Conservation (phyloP, 345 rosid species). For the Garcia nutans region DNA sequence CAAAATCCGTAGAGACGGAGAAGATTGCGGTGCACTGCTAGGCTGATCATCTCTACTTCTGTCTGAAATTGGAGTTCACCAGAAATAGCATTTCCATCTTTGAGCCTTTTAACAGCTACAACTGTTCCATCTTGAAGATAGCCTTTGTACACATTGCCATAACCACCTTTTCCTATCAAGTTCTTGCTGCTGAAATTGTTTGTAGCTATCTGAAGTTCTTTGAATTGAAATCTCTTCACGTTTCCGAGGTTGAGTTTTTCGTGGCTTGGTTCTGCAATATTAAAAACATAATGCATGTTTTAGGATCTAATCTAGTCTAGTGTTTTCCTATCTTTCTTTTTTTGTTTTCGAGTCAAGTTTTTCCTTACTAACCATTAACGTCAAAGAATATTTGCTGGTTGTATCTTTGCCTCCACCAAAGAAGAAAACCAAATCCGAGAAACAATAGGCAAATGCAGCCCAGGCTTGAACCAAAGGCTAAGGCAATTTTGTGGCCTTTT, state of each 20-base stretch:
- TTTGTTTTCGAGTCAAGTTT: background rate
- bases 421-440: slow-evolving; percentile 59
- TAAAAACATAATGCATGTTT: background rate
- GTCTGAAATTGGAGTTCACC: slow-evolving; percentile 89
- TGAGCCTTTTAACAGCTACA: slow-evolving; percentile 82
- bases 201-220: slow-evolving; percentile 81
- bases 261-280: slow-evolving; percentile 54
- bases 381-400: slow-evolving; percentile 91
- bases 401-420: slow-evolving; percentile 78
- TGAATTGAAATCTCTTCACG: slow-evolving; percentile 78
- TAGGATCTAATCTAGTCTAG: background rate
- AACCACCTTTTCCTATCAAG: slow-evolving; percentile 87
- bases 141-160: slow-evolving; percentile 91
- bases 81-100: slow-evolving; percentile 62
- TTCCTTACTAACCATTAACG: slow-evolving; percentile 58
- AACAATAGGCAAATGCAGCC: slow-evolving; percentile 63
- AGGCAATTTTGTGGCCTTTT: slow-evolving; percentile 57
- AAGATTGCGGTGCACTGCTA: slow-evolving; percentile 87
- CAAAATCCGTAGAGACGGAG: slow-evolving; percentile 82
- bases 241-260: slow-evolving; percentile 81
- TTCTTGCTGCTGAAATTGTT: slow-evolving; percentile 88
- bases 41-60: slow-evolving; percentile 92
- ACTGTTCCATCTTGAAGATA: slow-evolving; percentile 68
- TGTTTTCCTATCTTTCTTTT: background rate
- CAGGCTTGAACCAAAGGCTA: slow-evolving; percentile 67